A percentile compares a stretch with the other conserved stretches of the same genome.
Evolutionary conservation across 352 stramenopile genomes (phyloP).

Genomic region (Aphanomyces invadans): DNA sequence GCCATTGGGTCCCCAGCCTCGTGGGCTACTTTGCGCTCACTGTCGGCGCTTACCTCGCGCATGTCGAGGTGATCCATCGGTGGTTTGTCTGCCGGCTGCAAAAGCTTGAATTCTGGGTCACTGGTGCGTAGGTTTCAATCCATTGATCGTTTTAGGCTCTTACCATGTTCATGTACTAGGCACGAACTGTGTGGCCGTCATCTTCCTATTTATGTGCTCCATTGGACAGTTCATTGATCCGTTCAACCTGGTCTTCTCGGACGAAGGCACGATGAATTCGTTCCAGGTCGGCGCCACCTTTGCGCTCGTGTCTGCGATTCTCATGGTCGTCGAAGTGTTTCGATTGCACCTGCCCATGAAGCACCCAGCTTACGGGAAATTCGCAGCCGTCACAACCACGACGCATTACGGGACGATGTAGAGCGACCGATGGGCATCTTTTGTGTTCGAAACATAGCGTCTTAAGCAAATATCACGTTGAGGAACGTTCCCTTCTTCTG

Average conservation of each 20-base stretch:
- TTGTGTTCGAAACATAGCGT: neutral
- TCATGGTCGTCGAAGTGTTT: conserved; percentile 67
- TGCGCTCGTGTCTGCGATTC: conserved; percentile 48
- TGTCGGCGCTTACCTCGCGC: conserved; percentile 62
- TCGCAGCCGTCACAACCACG: conserved; percentile 35
- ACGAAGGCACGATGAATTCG: conserved; percentile 56
- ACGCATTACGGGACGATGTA: conserved; percentile 18
- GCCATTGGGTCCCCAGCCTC: conserved; percentile 80
- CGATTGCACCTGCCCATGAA: conserved; percentile 74
- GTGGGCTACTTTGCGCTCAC: conserved; percentile 68
- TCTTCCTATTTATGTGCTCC: conserved; percentile 69
- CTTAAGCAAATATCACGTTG: conserved; percentile 42
- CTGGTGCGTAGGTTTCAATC: conserved; percentile 25
- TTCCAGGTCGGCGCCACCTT: conserved; percentile 65
- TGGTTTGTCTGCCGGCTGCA: conserved; percentile 73
- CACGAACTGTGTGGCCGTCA: conserved; percentile 48
- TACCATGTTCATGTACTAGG: conserved; percentile 35
- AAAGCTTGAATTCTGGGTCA: conserved; percentile 47
- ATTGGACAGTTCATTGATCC: conserved; percentile 80
- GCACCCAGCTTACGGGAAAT: conserved; percentile 62
- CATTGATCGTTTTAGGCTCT: conserved; percentile 8
- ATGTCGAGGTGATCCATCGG: conserved; percentile 77
- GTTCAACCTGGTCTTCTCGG: conserved; percentile 67
- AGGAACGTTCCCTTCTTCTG: conserved; percentile 61
- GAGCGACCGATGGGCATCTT: neutral